These are phyloP conservation scores for Aspergillus vadensis DNA, from an alignment of 2,329 filamentous ascomycete genomes.

Conservation along the genomic window DNA sequence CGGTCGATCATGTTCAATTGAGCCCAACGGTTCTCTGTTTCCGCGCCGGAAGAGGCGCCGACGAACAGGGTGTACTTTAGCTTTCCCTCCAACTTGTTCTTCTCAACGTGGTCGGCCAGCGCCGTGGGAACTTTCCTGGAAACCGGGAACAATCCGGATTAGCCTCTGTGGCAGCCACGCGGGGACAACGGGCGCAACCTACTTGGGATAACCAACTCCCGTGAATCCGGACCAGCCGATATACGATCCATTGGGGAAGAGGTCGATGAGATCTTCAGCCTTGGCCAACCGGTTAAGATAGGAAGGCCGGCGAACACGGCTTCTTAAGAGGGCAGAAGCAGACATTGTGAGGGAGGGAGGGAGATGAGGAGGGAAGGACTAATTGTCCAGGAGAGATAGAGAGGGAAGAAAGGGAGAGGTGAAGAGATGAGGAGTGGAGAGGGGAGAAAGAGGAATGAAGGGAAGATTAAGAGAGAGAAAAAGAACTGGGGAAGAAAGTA, in stretches of 20 bases:
- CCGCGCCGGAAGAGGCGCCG: conserved; percentile 83
- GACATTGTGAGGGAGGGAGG: conserved; percentile 40
- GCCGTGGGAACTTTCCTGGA: conserved; percentile 77
- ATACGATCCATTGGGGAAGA: conserved; percentile 83
- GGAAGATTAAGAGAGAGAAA: conserved; percentile 11
- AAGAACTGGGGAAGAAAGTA: neutral
- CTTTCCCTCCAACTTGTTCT: conserved; percentile 80
- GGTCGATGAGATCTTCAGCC: conserved; percentile 75
- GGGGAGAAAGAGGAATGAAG: conserved; percentile 10
- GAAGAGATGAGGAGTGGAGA: conserved; percentile 10
- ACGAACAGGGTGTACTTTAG: conserved; percentile 86
- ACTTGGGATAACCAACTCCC: conserved; percentile 87
- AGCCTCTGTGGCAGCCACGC: neutral
- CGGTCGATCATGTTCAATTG: conserved; percentile 85
- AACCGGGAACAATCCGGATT: neutral
- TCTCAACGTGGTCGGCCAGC: conserved; percentile 84
- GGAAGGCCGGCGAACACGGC: conserved; percentile 72
- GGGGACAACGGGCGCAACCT: conserved; percentile 38
- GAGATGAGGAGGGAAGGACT: conserved; percentile 13
- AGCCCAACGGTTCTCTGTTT: conserved; percentile 94
- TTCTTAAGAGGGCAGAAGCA: conserved; percentile 73
- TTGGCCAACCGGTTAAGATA: conserved; percentile 78
- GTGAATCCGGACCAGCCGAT: conserved; percentile 92
- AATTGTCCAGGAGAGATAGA: conserved; percentile 16
- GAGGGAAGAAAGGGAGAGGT: too few species aligned